Evolutionary conservation across 1,284 basidiomycete genomes (phyloP), one percentile per base, ranked within the genome.

Genomic region (Mixia osmundae): DNA sequence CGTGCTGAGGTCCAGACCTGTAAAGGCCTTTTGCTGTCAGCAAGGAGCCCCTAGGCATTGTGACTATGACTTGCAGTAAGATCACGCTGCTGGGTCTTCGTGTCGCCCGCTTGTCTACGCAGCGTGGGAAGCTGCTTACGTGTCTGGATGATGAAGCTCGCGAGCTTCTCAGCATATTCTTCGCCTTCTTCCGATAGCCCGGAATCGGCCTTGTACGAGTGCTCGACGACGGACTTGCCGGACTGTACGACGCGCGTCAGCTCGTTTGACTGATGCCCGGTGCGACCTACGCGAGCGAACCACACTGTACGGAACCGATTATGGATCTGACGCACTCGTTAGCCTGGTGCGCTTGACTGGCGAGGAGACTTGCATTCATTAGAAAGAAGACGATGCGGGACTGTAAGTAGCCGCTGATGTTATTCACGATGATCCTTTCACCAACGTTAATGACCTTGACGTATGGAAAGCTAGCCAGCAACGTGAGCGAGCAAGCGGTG

Each of bases 1-100:
- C 89, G 72, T 0, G 89, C 77, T 2, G 85, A 94, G 0, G 87
- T 91, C 91, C 91, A 99, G 24, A 97, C 78, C 78, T 91, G 42
- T 14, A 23, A n/a, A 12, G 15, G n/a, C n/a, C n/a, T n/a, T n/a
- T n/a, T n/a, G n/a, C n/a, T n/a, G 21, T 35, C 20, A 10, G 36
- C 30, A 35, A 22, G 30, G 23, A 20, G 20, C 12, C 16, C 16
- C 16, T 4, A 7, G 21, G 37, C 39, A 20, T 12, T 45, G 42
- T 11, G 46, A 44, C 16, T 46, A 25, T 33, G 26, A 25, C 31
- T 21, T 27, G 34, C 3, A 41, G 38, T 31, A 40, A 7, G n/a
- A 25, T 33, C 26, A 14, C 21, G 33, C 14, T 9, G 9, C 10
- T 34, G 22, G 14, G 30, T n/a, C 36, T 24, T 31, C 44, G 37